Evolutionary conservation across 768 basidiomycete genomes (phyloP), one percentile per base, ranked within the genome.

Genomic region (Leccinellum luteum): DNA sequence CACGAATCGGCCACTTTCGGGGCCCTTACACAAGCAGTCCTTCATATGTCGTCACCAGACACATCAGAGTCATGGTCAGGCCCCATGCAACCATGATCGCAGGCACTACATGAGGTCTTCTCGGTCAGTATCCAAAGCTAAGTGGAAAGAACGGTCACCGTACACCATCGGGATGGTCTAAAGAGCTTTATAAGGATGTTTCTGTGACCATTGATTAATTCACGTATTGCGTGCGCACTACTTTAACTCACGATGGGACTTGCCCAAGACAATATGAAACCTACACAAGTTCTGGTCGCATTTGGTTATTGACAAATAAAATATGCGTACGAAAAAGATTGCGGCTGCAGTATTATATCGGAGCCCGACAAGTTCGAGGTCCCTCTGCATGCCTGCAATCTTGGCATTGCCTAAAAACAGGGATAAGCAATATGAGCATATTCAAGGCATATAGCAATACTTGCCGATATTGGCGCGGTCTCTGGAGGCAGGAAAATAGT

Each of bases 401-500:
- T 66, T 66, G 3, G 78, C 77, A 43, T 79, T 78, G 54, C 69
- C 78, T 78, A n/a, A 49, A 9, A 43, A 10, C 9, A 51, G 14
- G 35, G 14, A 9, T 69, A 15, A 64, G 58, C 10, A 9, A 9
- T 14, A 47, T 38, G 51, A 19, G 47, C 17, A 14, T 3, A 45
- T 38, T 34, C n/a, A 30, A 51, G 41, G 31, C 0, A 9, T 30
- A 28, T 6, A 45, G 38, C 21, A 14, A 9, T 9, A 64, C 71
- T 69, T 62, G 52, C 79, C 79, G 47, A 81, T 69, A 61, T 79
- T 81, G 48, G 73, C 63, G 8, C 80, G 76, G 58, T 81, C 80
- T 43, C 76, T 78, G 45, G 13, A 48, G 17, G 41, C 25, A 30
- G 32, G 19, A 41, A 19, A 23, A 48, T 25, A 48, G 43, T 48